Evolutionary conservation across 2,329 filamentous ascomycete species (phyloP), one percentile per base, ranked within the genome.

Genomic region (Reticulascus tulasneorum): DNA sequence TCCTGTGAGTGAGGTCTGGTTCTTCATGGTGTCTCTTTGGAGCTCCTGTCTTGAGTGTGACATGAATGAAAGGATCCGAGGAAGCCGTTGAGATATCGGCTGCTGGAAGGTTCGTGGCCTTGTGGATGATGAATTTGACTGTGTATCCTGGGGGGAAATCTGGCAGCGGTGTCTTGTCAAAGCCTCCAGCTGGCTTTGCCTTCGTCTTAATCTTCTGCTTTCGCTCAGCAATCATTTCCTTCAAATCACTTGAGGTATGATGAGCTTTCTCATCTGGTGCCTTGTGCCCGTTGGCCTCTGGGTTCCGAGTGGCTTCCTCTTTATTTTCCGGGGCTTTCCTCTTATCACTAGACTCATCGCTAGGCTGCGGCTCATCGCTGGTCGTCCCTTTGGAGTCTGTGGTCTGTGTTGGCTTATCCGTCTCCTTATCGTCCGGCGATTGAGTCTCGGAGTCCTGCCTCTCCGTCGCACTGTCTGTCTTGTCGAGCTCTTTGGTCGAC

Each of bases 1-100:
- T 94, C 29, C 91, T 80, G 55, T 86, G 77, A 16, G 69, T 70
- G 21, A 95, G 64, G 16, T 79, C 73, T 0, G 89, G 85, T 53
- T 96, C 89, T 54, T 94, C 86, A 58, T 91, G 91, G 63, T 95
- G 88, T 23, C 88, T 71, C 48, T 77, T 81, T 0, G 79, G 80
- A n/a, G 88, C 64, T 13, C 72, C 66, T 2, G 84, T 82, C 22
- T 72, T 80, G 39, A 96, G 67, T n/a, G 86, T 85, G 22, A 87
- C 86, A 11, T 77, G 64, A 24, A 95, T 67, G 55, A 82, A 97
- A 1, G 91, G 89, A 56, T 97, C 91, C 4, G 88, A 87, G 4
- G 87, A 84, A 22, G 84, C 72, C 9, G 80, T 79, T 51, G 78
- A 75, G 49, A 94, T 67, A 60, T 97, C 91, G 37, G 84, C 86